Evolutionary conservation across 2,329 filamentous ascomycete species (phyloP), one percentile per base, ranked within the genome.

Genomic region (Xylariaceae sp.): DNA sequence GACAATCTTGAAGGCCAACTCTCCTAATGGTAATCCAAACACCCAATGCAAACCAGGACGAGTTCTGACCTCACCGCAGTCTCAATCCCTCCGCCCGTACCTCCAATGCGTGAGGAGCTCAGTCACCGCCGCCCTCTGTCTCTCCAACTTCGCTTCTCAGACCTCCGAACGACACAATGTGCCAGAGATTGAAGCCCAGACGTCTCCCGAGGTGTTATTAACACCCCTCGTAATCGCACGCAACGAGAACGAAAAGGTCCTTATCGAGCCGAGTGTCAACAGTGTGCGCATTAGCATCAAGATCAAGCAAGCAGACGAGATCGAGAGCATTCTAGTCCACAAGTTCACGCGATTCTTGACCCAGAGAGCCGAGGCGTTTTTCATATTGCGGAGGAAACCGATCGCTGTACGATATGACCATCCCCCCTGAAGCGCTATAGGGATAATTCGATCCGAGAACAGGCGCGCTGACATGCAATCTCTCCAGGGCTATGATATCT

Each of bases 241-340:
- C 65, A 99, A 99, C 77, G 92, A 97, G 77, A 96, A 97, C 74
- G 94, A 99, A 82, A 88, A 89, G 69, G 93, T 99, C 67, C 81
- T 96, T 62, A 96, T 97, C 73, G 93, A 97, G 79, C 92, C 94
- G 56, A 94, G 90, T 75, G 88, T 97, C 78, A 99, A 99, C 83
- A 95, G 90, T 67, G 89, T 99, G 67, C 88, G 94, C 68, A 89
- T 99, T 72, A 96, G 91, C 83, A 96, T 99, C 79, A 91, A 93
- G 81, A 97, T 99, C 77, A 99, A 99, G 80, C 94, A 99, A 81
- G 94, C 94, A 63, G 94, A 99, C 75, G 94, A 99, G 79, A 99
- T 97, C 71, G 94, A 99, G 77, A 86, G 95, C 74, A 97, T 99
- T 65, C 80, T 99, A 63, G 94, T 99, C 65, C 94, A 97, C 80